Base-by-base conservation (phyloP, 192 early-diverging fungal species). In the Coemansia sp. region DNA sequence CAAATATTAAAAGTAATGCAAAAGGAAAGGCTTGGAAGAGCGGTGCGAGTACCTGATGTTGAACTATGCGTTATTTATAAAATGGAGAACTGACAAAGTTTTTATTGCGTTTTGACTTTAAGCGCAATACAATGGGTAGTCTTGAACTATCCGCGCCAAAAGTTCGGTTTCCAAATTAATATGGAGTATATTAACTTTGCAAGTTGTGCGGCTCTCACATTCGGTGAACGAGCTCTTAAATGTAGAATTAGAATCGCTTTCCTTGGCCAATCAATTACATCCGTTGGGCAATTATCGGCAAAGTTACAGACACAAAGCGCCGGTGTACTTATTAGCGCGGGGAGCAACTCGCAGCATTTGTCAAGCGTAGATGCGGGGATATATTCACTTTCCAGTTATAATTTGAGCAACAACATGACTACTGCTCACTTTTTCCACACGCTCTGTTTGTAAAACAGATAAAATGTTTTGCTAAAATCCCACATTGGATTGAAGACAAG, bases 131-230 rank as follows among this genome's bases (percentile, higher is more conserved):
- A 3, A 45, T 45, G 15, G 41, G 3, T 2, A 15, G 41, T 45
- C 41, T 15, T 45, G 41, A 45, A 45, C 41, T 15, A 45, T 45
- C 41, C 1, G 41, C 2, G 41, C 41, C 41, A 45, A n/a, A 45
- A 15, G 15, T 3, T 4, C 41, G 41, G 41, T 45, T n/a, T 15
- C 41, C 41, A n/a, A 45, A 15, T 15, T 45, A 45, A 45, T 45
- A 45, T 45, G 15, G 41, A n/a, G 21, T 23, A 53, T 53, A 53
- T 12, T 25, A 25, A 21, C 3, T 21, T 32, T 35, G 10, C 25
- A n/a, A 55, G 24, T n/a, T 29, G 12, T 35, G 29, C 27, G 27
- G 53, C 53, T 54, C 52, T 55, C 53, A 55, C 53, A 27, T 29
- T 55, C 15, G 0, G 41, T 45, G 15, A 45, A 45, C 41, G 9